A percentile compares a stretch with the other conserved stretches of the same genome.
Conservation (phyloP, 805 yeast genomes). For the Saccharomycopsis fermentans region DNA sequence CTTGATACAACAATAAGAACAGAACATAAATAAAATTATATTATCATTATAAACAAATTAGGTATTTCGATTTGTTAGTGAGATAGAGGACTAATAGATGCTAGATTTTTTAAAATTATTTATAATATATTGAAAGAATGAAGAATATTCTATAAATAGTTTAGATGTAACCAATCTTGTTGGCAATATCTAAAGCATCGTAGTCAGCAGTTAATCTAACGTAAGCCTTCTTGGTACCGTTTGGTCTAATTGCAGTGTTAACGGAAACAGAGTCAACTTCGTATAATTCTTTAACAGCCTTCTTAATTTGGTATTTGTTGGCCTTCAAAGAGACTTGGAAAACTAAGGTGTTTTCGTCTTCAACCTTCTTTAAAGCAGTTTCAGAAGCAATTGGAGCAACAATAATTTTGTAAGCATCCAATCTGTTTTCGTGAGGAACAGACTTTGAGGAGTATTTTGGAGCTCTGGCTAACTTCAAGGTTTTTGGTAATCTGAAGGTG, state of each 20-base stretch:
- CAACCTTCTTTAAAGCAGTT: slow-evolving; percentile 99
- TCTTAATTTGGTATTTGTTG: slow-evolving; percentile 97
- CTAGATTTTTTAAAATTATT: not conserved
- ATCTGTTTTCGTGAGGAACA: slow-evolving; percentile 95
- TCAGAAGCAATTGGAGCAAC: slow-evolving; percentile 94
- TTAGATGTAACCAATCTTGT: slow-evolving; percentile 99
- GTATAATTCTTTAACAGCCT: slow-evolving; percentile 96
- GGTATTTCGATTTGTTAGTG: not conserved
- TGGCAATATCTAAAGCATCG: slow-evolving; percentile 99
- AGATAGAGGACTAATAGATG: not conserved
- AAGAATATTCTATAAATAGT: slow-evolving; percentile 10
- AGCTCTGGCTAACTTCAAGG: slow-evolving; percentile 83
- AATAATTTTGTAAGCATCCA: slow-evolving; percentile 91
- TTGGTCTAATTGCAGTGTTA: slow-evolving; percentile 97
- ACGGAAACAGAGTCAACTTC: slow-evolving; percentile 89
- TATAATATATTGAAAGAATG: not conserved
- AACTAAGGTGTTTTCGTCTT: slow-evolving; percentile 97
- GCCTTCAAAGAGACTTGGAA: slow-evolving; percentile 96
- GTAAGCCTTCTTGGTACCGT: slow-evolving; percentile 99
- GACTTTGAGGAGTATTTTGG: slow-evolving; percentile 95
- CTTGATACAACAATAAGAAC: not conserved
- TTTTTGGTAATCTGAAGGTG: slow-evolving; percentile 96
- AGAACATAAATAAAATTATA: not conserved
- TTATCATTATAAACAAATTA: not conserved
- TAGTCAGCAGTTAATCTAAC: slow-evolving; percentile 97